phyloP scores from a whole-genome alignment of 805 yeast genomes.

The Metschnikowia bowlesiae region DNA sequence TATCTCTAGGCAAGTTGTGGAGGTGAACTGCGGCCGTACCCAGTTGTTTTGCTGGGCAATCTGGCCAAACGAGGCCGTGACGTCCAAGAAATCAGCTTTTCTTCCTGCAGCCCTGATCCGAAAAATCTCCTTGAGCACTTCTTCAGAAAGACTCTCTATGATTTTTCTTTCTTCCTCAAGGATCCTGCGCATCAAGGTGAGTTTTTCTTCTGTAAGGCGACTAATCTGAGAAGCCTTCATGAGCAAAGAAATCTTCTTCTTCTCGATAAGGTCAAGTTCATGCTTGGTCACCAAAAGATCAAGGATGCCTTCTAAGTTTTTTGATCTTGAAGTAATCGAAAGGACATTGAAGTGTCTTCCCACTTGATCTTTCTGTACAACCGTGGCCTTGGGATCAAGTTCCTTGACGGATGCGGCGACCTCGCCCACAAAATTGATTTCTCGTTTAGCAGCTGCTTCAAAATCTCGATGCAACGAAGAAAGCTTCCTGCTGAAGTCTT shows the following conservation, averaged over 20 bases:
- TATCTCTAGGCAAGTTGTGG: slow-evolving; percentile 37
- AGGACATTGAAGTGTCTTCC: slow-evolving; percentile 41
- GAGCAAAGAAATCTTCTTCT: slow-evolving; percentile 40
- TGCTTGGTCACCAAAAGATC: neutral
- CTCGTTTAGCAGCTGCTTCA: slow-evolving; percentile 22
- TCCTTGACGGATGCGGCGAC: slow-evolving; percentile 17
- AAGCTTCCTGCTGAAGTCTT: slow-evolving; percentile 30
- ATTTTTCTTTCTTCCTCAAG: slow-evolving; percentile 51
- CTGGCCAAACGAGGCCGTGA: slow-evolving; percentile 64
- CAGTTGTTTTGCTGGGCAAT: slow-evolving; percentile 66
- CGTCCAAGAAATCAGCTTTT: slow-evolving; percentile 64
- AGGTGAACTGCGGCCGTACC: slow-evolving; percentile 59
- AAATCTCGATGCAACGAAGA: slow-evolving; percentile 30
- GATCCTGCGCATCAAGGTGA: slow-evolving; percentile 44
- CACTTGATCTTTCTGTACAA: slow-evolving; percentile 26
- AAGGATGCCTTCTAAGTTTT: slow-evolving; percentile 21
- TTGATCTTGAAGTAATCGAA: slow-evolving; percentile 41
- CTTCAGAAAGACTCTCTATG: slow-evolving; percentile 43
- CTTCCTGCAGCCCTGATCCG: slow-evolving; percentile 49
- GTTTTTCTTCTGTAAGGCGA: slow-evolving; percentile 49
- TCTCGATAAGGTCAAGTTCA: slow-evolving; percentile 21
- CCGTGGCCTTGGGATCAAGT: slow-evolving; percentile 27
- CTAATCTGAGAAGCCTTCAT: slow-evolving; percentile 49
- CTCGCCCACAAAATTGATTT: slow-evolving; percentile 19
- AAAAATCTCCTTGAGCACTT: slow-evolving; percentile 41